Base-by-base conservation (phyloP, 768 basidiomycete genomes). In the Hirschioporus abietinus region DNA sequence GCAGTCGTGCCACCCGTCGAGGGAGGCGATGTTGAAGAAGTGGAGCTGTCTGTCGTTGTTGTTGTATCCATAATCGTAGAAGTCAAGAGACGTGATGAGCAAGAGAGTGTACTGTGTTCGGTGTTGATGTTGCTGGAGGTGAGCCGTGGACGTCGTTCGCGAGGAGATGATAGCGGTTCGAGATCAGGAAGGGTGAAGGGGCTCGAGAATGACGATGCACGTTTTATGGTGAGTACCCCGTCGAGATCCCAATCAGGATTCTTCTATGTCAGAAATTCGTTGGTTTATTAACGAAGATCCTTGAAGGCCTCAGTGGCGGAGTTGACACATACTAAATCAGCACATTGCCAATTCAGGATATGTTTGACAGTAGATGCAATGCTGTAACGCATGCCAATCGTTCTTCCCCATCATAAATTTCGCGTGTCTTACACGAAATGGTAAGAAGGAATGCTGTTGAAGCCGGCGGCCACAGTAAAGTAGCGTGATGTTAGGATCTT, bases 1-100 rank as follows among this genome's bases (percentile, higher is more conserved):
- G 42, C 42, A 52, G 42, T 52, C 42, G 42, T 52, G 42, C 42
- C 42, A 52, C 42, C 42, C 42, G 42, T 52, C 42, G 42, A 52
- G 42, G 42, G 42, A 1, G 42, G 42, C 42, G 42, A 52, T 52
- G 42, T 12, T 20, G 42, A 52, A 36, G 35, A 36, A 20, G 42
- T 52, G 42, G 42, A 52, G 12, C 42, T 52, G 42, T 52, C 42
- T 52, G 42, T 52, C 42, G 42, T 15, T 52, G 42, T 15, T 52
- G 42, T 52, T 20, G 42, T 52, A 10, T 52, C 42, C 42, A 52
- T 52, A 20, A 52, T 52, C 15, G 42, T 52, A 52, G 42, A 52
- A 52, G 42, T 52, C 42, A 52, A 52, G 42, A 52, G 42, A 12
- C 12, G 42, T 52, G 42, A 52, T 52, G 42, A 52, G 42, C 42